Percentiles rank a stretch among this genome's conserved stretches.
These are phyloP conservation scores for Penicillium nordicum DNA, from an alignment of 2,329 filamentous ascomycete species.

Conservation along the genomic window DNA sequence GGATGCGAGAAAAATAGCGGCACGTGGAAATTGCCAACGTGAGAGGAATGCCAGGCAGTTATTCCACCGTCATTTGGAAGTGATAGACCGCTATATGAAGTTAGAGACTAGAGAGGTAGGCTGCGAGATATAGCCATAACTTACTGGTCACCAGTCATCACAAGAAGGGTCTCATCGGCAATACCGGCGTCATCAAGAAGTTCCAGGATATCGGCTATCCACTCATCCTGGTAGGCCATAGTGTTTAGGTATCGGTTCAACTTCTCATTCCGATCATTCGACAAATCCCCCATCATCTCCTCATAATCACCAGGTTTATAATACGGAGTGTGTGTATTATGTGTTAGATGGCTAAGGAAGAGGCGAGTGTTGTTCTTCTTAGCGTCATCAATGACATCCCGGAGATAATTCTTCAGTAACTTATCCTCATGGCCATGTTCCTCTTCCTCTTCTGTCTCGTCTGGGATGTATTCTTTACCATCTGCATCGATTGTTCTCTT, in stretches of 20 bases:
- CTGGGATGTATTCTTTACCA: constrained; percentile 16
- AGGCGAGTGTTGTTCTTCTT: constrained; percentile 26
- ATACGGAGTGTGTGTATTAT: constrained; percentile 30
- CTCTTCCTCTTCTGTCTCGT: constrained; percentile 20
- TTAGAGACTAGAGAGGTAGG: background rate
- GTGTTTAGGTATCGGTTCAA: constrained; percentile 30
- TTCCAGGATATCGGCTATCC: constrained; percentile 25
- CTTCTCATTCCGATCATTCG: constrained; percentile 14
- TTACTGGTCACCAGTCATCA: constrained; percentile 31
- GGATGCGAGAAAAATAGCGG: constrained; percentile 27
- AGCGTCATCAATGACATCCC: constrained; percentile 25
- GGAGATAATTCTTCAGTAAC: constrained; percentile 23
- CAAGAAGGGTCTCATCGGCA: constrained; percentile 30
- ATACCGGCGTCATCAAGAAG: constrained; percentile 28
- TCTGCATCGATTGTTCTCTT: constrained; percentile 19
- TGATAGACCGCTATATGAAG: constrained; percentile 17
- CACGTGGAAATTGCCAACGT: constrained; percentile 27
- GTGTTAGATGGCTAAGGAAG: constrained; percentile 30
- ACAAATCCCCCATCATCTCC: constrained; percentile 14
- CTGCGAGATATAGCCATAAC: background rate
- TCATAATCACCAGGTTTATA: constrained; percentile 21
- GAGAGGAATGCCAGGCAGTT: constrained; percentile 28
- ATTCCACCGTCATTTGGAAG: constrained; percentile 28
- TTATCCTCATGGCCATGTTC: constrained; percentile 26
- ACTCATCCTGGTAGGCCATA: constrained; percentile 25